Percentiles rank a stretch among this genome's conserved stretches.
Conservation (phyloP, 305 asterid genomes). For the Salvia sclarea region DNA sequence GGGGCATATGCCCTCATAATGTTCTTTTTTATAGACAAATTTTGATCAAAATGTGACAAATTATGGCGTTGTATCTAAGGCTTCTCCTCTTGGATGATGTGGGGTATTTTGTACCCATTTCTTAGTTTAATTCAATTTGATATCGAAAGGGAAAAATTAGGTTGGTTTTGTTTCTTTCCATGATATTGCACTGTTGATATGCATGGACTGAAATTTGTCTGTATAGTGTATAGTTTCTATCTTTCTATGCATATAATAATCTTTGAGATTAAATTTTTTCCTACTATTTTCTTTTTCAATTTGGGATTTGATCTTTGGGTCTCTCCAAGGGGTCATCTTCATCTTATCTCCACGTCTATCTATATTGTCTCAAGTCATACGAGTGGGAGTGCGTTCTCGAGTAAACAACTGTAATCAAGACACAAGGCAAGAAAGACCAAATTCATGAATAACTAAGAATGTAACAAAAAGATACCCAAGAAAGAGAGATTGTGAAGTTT, state of each 20-base stretch:
- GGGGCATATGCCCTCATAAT: not conserved
- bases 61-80: slow-evolving; percentile 24
- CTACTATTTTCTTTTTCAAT: not conserved
- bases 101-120: not conserved
- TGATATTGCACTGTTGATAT: slow-evolving; percentile 14
- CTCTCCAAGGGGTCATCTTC: not conserved
- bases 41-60: slow-evolving; percentile 28
- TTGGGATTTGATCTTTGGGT: slow-evolving; percentile 18
- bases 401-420: not conserved
- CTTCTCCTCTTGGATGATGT: slow-evolving; percentile 19
- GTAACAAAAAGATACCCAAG: slow-evolving; percentile 20
- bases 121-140: slow-evolving; percentile 23
- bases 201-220: not conserved
- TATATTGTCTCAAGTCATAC: not conserved
- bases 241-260: slow-evolving; percentile 12
- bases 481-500: slow-evolving; percentile 13
- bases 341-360: not conserved
- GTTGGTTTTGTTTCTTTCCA: slow-evolving; percentile 4
- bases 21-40: slow-evolving; percentile 2
- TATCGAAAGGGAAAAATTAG: slow-evolving; percentile 6
- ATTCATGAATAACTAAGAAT: slow-evolving; percentile 27
- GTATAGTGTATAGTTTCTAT: not conserved
- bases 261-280: not conserved
- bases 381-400: no score
- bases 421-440: slow-evolving; percentile 21